These are phyloP conservation scores for Parascedosporium putredinis DNA, from an alignment of 2,329 filamentous ascomycete species.

Conservation along the genomic window DNA sequence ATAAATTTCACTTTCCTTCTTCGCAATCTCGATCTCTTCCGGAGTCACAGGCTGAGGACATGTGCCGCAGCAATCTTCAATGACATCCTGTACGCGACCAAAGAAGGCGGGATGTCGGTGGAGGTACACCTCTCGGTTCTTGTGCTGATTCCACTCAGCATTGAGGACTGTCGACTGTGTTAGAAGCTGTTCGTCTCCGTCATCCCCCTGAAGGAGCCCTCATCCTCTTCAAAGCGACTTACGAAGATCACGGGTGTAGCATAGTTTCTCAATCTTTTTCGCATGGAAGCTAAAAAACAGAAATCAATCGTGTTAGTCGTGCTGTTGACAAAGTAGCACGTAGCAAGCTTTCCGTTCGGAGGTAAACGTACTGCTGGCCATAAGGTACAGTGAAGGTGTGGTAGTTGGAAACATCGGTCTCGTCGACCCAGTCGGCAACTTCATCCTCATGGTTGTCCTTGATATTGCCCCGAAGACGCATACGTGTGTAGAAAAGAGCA, in stretches of 20 bases:
- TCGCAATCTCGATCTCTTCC: conserved; percentile 60
- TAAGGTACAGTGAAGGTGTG: conserved; percentile 67
- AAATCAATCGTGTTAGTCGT: background rate
- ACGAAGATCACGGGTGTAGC: conserved; percentile 68
- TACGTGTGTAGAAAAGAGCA: conserved; percentile 27
- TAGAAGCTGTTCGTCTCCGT: background rate
- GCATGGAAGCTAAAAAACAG: conserved; percentile 35
- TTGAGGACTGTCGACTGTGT: conserved; percentile 47
- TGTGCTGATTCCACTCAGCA: conserved; percentile 73
- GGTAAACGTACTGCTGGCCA: conserved; percentile 33
- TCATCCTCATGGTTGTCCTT: conserved; percentile 72
- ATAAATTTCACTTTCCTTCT: conserved; percentile 65
- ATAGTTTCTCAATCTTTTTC: conserved; percentile 67
- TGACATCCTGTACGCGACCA: conserved; percentile 61
- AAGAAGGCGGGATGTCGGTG: conserved; percentile 84
- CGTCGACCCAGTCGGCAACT: conserved; percentile 70
- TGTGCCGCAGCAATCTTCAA: conserved; percentile 71
- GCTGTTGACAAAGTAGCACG: background rate
- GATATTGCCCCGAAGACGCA: conserved; percentile 54
- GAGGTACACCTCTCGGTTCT: conserved; percentile 64
- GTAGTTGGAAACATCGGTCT: conserved; percentile 69
- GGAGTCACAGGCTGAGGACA: conserved; percentile 61
- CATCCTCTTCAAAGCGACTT: conserved; percentile 10
- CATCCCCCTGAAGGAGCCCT: background rate
- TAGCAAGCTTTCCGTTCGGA: background rate